Evolutionary conservation across 179 eudicot genomes (phyloP).

Genomic region (Silene coronaria): DNA sequence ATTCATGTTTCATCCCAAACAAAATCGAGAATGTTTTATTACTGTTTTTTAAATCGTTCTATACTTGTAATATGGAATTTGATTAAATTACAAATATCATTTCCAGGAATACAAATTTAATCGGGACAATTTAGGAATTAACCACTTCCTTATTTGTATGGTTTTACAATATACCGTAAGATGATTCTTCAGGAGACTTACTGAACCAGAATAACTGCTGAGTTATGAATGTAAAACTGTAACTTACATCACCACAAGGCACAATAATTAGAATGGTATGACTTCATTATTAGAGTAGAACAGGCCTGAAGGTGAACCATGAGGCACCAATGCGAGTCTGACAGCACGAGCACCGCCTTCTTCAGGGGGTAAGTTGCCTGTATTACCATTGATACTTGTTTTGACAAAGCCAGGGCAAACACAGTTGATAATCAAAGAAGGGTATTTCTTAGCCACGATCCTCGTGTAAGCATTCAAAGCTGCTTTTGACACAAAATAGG

Average conservation of each 20-base stretch:
- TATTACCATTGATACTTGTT: conserved; percentile 34
- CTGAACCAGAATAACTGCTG: not conserved
- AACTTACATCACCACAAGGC: too few relatives aligned
- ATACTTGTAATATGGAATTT: too few relatives aligned
- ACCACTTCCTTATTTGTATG: too few relatives aligned
- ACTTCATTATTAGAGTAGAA: conserved; percentile 28
- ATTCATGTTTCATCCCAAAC: too few relatives aligned
- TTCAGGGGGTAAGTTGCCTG: conserved; percentile 29
- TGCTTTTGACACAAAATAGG: conserved; percentile 53
- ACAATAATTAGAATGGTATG: not conserved
- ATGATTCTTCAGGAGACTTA: too few relatives aligned
- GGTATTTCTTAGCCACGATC: conserved; percentile 42
- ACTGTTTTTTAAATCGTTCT: too few relatives aligned
- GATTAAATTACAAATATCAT: too few relatives aligned
- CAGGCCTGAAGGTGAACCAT: conserved; percentile 45
- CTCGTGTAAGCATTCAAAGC: conserved; percentile 66
- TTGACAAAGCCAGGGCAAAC: conserved; percentile 51
- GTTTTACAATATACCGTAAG: too few relatives aligned
- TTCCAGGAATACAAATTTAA: too few relatives aligned
- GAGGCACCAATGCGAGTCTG: conserved; percentile 40
- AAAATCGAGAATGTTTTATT: too few relatives aligned
- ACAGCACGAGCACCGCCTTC: conserved; percentile 44
- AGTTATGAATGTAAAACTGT: too few relatives aligned
- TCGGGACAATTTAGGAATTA: too few relatives aligned
- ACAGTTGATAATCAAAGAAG: conserved; percentile 36